Conservation (phyloP, 306 rosid species). For the Amphicarpaea edgeworthii region DNA sequence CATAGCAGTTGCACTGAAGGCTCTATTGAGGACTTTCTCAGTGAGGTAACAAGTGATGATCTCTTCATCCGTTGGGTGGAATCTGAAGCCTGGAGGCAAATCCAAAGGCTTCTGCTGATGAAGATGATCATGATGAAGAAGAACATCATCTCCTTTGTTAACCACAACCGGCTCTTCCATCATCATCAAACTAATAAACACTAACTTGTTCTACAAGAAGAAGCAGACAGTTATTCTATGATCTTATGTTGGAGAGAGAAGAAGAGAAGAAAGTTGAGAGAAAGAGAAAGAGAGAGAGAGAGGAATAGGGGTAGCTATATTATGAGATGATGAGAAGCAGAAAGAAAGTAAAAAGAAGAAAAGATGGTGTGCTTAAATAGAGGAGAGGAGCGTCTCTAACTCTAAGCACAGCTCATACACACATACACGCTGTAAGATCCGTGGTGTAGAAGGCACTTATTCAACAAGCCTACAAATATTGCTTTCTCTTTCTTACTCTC, state of each 20-base stretch:
- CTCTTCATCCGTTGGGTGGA: slow-evolving; percentile 91
- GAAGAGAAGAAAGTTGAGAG: neutral
- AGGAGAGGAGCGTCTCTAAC: slow-evolving; percentile 46
- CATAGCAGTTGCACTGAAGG: slow-evolving; percentile 73
- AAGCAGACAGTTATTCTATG: neutral
- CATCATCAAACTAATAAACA: neutral
- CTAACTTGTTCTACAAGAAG: slow-evolving; percentile 8
- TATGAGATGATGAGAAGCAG: neutral
- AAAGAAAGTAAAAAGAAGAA: slow-evolving; percentile 50
- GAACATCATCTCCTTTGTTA: slow-evolving; percentile 38
- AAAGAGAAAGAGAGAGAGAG: slow-evolving; percentile 6
- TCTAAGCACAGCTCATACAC: slow-evolving; percentile 46
- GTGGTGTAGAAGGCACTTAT: slow-evolving; percentile 71
- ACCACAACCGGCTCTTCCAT: slow-evolving; percentile 58
- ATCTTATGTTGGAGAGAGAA: neutral
- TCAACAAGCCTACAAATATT: slow-evolving; percentile 45
- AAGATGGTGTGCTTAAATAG: slow-evolving; percentile 56
- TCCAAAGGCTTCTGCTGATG: slow-evolving; percentile 55
- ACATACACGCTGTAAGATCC: slow-evolving; percentile 47
- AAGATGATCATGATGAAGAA: neutral
- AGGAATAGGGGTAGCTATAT: neutral
- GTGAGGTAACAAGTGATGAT: slow-evolving; percentile 70
- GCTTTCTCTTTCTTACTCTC: neutral
- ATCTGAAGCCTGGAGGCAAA: slow-evolving; percentile 93
- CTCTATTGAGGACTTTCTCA: slow-evolving; percentile 60